A percentile compares a stretch with the other conserved stretches of the same genome.
Conservation (phyloP, 2,329 filamentous ascomycete genomes). For the Pseudophaeomoniella oleicola region DNA sequence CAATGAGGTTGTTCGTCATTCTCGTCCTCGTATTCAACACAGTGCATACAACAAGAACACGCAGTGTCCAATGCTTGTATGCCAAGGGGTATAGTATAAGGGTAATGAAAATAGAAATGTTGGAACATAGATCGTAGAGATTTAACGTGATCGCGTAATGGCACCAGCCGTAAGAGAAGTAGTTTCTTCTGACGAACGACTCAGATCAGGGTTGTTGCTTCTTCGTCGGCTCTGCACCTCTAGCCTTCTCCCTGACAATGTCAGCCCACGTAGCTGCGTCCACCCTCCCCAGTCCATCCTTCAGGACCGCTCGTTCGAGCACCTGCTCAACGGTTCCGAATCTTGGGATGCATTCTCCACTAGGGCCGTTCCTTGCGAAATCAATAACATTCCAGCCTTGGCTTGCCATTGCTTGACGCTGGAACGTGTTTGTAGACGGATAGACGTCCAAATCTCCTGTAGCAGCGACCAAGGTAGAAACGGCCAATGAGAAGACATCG, state of each 20-base stretch:
- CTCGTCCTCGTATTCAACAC: too few relatives aligned
- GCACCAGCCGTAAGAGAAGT: too few relatives aligned
- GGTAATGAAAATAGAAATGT: too few relatives aligned
- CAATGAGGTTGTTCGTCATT: too few relatives aligned
- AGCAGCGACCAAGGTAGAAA: slow-evolving; percentile 28
- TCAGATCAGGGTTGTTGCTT: neutral
- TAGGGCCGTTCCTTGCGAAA: slow-evolving; percentile 21
- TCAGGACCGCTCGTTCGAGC: slow-evolving; percentile 22
- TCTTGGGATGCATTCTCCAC: slow-evolving; percentile 23
- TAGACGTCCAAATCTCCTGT: slow-evolving; percentile 31
- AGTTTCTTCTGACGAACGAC: too few relatives aligned
- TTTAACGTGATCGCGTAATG: too few relatives aligned
- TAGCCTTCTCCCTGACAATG: slow-evolving; percentile 5
- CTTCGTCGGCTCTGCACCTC: slow-evolving; percentile 5
- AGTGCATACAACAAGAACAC: too few relatives aligned
- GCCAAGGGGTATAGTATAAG: too few relatives aligned
- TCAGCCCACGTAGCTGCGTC: slow-evolving; percentile 7
- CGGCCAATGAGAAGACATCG: slow-evolving; percentile 31
- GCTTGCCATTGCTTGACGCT: slow-evolving; percentile 26
- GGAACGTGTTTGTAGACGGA: slow-evolving; percentile 20
- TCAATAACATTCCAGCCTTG: slow-evolving; percentile 28
- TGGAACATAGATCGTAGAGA: too few relatives aligned
- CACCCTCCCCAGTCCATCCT: slow-evolving; percentile 13
- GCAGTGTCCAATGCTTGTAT: too few relatives aligned
- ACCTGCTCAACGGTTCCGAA: slow-evolving; percentile 24